phyloP scores from a whole-genome alignment of 345 rosid genomes.

The Eucalyptus coolabah region DNA sequence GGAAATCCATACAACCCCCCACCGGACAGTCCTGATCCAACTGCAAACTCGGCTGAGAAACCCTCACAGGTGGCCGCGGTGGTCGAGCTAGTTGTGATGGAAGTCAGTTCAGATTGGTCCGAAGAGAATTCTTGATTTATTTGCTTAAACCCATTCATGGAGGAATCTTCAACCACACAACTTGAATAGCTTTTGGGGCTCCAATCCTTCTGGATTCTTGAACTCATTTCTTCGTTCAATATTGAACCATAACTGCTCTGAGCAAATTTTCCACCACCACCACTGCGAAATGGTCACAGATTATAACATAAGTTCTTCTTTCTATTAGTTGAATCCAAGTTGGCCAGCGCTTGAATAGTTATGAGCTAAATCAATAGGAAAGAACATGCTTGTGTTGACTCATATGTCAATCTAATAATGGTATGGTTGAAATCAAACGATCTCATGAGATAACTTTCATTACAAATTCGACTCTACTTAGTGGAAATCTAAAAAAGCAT shows the following conservation, averaged over 20 bases:
- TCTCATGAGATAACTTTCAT: neutral
- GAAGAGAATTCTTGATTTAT: conserved; percentile 10
- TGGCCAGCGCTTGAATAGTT: neutral
- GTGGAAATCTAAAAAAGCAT: neutral
- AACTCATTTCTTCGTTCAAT: conserved; percentile 44
- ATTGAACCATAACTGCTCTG: conserved; percentile 11
- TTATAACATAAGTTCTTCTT: neutral
- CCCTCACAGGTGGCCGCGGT: conserved; percentile 2
- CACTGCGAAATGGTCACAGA: neutral
- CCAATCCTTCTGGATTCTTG: conserved; percentile 34
- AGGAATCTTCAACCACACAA: conserved; percentile 10
- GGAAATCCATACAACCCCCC: conserved; percentile 22
- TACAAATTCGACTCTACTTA: neutral
- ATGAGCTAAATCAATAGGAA: neutral
- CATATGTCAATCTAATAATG: neutral
- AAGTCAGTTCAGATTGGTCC: neutral
- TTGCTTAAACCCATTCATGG: conserved; percentile 7
- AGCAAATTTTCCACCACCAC: conserved; percentile 8
- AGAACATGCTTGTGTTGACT: neutral
- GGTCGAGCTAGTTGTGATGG: neutral
- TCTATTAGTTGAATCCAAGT: neutral
- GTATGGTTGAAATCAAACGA: neutral
- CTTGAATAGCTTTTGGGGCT: conserved; percentile 1
- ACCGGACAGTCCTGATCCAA: neutral
- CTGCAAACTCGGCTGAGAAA: neutral